Evolutionary conservation across 805 yeast genomes (phyloP), one percentile per base, ranked within the genome.

Genomic region (Sugiyamaella floridensis): DNA sequence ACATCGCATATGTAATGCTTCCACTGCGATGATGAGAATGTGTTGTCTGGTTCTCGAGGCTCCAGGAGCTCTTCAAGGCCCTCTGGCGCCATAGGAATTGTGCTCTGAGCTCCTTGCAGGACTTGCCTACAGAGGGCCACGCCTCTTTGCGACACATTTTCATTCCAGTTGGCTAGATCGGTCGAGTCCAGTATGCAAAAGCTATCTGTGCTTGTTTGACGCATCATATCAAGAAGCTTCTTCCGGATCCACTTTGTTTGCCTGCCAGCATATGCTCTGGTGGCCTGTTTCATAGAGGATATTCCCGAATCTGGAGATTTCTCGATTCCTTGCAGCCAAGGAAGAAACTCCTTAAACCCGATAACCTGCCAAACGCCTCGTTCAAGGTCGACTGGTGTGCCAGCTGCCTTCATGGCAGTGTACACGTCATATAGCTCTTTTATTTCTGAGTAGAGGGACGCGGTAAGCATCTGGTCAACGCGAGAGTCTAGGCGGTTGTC

Each of bases 341-440:
- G 64, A 29, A 65, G 56, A 50, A 60, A 60, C 51, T 65, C 65
- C 20, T 88, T 87, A 68, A 87, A 93, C 1, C 98, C 98, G 62
- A 92, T 87, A 1, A 87, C 96, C 69, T 93, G 98, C 89, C 89
- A 89, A 0, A 92, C 77, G 1, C 98, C 98, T 53, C 77, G 72
- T 50, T 85, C 85, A 52, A 80, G 69, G 53, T 76, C 82, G 9
- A 85, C 81, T 19, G 61, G 65, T 5, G 67, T n/a, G 64, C 0
- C 62, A 58, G 18, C 47, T 43, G 4, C 55, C 45, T 10, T 52
- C 43, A n/a, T 50, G 26, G 19, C 50, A 51, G 7, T 46, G 4
- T 70, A 58, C 46, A 77, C 71, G 0, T 68, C 62, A 63, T 79
- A 81, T 61, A 92, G 64, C 51, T 81, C 78, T 8, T 76, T 63